Evolutionary conservation across 352 stramenopile species (phyloP).

Genomic region (Pythium utonaiense): DNA sequence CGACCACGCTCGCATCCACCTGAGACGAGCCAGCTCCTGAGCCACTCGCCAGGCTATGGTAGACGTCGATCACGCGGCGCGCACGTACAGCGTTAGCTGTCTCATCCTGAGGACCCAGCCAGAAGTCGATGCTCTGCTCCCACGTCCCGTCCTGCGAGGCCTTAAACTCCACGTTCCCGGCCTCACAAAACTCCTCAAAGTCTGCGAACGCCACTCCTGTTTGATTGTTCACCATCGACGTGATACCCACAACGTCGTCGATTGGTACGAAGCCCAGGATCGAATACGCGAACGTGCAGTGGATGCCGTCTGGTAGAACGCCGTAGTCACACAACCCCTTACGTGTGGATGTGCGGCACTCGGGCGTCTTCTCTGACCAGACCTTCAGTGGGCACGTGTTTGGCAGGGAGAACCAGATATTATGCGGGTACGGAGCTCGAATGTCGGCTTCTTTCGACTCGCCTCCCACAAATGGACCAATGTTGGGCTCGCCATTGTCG

Average conservation of each 20-base stretch:
- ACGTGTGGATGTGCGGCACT: conserved; percentile 18
- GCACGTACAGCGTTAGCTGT: conserved; percentile 20
- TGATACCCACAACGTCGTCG: conserved; percentile 40
- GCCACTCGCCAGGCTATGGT: conserved; percentile 20
- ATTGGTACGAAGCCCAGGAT: conserved; percentile 34
- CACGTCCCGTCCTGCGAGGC: conserved; percentile 13
- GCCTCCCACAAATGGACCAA: conserved; percentile 66
- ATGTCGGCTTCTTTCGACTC: conserved; percentile 43
- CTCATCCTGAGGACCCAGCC: conserved; percentile 25
- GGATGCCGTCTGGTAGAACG: conserved; percentile 27
- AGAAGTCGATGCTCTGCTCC: conserved; percentile 26
- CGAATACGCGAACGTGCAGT: conserved; percentile 32
- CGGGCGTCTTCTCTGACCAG: conserved; percentile 33
- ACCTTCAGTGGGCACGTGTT: conserved; percentile 57
- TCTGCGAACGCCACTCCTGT: conserved; percentile 18
- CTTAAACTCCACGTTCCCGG: conserved; percentile 26
- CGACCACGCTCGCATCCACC: conserved; percentile 12
- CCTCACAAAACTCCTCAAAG: conserved; percentile 31
- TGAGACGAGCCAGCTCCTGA: not conserved
- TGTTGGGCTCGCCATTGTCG: conserved; percentile 48
- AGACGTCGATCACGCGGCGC: conserved; percentile 22
- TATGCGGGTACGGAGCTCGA: conserved; percentile 64
- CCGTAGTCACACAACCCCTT: conserved; percentile 25
- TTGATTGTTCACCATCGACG: conserved; percentile 19
- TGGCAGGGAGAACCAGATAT: conserved; percentile 77